Percentiles rank a stretch among this genome's conserved stretches.
Conservation (phyloP, 2,329 filamentous ascomycete genomes). For the Taxawa tesnikishii region DNA sequence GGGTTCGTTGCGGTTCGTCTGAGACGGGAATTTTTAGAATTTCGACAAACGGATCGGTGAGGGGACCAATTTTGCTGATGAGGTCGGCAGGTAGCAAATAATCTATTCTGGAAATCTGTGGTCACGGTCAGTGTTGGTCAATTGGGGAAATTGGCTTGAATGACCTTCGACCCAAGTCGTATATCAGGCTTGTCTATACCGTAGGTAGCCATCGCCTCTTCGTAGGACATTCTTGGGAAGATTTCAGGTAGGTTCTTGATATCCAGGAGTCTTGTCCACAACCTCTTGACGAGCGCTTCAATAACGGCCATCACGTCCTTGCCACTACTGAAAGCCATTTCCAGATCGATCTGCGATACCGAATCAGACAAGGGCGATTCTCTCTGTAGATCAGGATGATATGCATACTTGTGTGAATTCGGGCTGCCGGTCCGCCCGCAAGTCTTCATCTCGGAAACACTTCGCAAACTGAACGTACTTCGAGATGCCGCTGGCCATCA, state of each 20-base stretch:
- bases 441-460: conserved; percentile 91
- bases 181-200: conserved; percentile 91
- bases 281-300: conserved; percentile 38
- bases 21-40: conserved; percentile 55
- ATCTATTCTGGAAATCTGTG: conserved; percentile 55
- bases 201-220: conserved; percentile 65
- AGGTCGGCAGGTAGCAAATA: conserved; percentile 52
- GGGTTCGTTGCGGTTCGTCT: conserved; percentile 39
- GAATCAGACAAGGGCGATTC: no score
- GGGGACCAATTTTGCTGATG: conserved; percentile 59
- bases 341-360: conserved; percentile 66
- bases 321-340: conserved; percentile 75
- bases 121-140: not conserved
- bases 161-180: conserved; percentile 55
- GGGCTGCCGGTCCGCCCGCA: conserved; percentile 83
- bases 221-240: conserved; percentile 56
- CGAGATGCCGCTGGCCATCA: conserved; percentile 79
- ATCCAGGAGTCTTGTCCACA: conserved; percentile 42
- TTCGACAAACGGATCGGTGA: conserved; percentile 61
- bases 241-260: conserved; percentile 27
- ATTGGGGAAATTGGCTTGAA: conserved; percentile 14
- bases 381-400: not conserved
- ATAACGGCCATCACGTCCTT: conserved; percentile 54
- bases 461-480: conserved; percentile 87
- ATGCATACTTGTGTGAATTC: conserved; percentile 76